A percentile compares a stretch with the other conserved stretches of the same genome.
Evolutionary conservation across 2,329 filamentous ascomycete species (phyloP).

Genomic region (Exophiala lecanii-corni): DNA sequence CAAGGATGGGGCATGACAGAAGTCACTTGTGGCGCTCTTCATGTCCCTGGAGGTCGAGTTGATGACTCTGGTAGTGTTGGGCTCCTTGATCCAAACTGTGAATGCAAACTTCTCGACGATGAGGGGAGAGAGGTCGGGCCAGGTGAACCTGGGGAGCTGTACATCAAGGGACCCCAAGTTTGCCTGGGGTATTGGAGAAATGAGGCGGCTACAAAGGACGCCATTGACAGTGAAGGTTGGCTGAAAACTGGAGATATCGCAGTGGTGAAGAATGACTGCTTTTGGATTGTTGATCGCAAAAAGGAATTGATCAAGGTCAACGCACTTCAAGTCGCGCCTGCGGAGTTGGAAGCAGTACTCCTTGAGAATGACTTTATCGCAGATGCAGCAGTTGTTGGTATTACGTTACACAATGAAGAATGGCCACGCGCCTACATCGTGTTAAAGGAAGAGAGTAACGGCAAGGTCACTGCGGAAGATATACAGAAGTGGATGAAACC

Average conservation of each 20-base stretch:
- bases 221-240: conserved; percentile 61
- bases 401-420: conserved; percentile 34
- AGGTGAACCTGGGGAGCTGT: conserved; percentile 45
- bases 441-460: conserved; percentile 47
- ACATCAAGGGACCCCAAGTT: conserved; percentile 37
- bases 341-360: conserved; percentile 44
- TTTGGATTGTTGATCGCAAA: conserved; percentile 78
- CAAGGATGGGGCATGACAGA: conserved; percentile 63
- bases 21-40: conserved; percentile 39
- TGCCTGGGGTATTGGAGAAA: conserved; percentile 37
- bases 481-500: conserved; percentile 38
- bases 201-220: conserved; percentile 40
- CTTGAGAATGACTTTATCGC: conserved; percentile 40
- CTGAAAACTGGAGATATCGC: conserved; percentile 84
- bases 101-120: conserved; percentile 52
- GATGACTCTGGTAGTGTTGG: conserved; percentile 49
- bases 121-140: conserved; percentile 46
- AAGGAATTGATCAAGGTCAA: conserved; percentile 57
- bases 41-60: conserved; percentile 39
- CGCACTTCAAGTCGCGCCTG: conserved; percentile 48
- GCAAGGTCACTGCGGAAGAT: conserved; percentile 40
- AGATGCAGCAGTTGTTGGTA: conserved; percentile 45
- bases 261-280: conserved; percentile 66
- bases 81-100: conserved; percentile 50
- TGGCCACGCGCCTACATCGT: conserved; percentile 41